Percentiles rank a stretch among this genome's conserved stretches.
These are phyloP conservation scores for Forsythia viridissima DNA, from an alignment of 257 asterid species.

Conservation along the genomic window DNA sequence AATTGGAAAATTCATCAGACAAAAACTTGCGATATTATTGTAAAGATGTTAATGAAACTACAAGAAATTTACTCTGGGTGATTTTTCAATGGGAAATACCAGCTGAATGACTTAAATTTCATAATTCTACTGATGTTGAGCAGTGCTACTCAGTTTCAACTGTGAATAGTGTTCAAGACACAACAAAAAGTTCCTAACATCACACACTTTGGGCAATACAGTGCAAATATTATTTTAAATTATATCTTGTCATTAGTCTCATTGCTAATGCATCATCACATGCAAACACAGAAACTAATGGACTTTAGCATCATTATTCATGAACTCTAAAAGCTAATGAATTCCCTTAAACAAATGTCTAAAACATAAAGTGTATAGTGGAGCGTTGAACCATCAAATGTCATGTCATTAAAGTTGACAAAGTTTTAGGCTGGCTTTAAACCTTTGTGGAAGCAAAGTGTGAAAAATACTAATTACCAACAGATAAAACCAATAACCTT, in stretches of 20 bases:
- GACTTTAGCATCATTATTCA: background rate
- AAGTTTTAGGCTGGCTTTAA: background rate
- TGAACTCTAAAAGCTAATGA: background rate
- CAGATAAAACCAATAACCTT: constrained; percentile 11
- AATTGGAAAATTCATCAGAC: constrained; percentile 2
- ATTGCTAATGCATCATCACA: background rate
- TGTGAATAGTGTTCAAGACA: background rate
- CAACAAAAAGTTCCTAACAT: background rate
- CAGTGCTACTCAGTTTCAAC: background rate
- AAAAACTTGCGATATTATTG: background rate
- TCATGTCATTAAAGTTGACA: background rate
- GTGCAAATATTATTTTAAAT: background rate
- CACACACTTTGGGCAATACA: background rate
- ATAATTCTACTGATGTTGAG: background rate
- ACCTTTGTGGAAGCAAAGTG: background rate
- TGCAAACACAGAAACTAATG: background rate
- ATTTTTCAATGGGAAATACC: background rate
- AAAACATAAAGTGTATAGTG: background rate
- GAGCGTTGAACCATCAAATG: background rate
- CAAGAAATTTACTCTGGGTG: background rate
- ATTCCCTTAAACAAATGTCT: background rate
- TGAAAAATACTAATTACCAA: constrained; percentile 12
- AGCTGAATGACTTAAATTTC: background rate
- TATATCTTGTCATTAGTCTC: background rate
- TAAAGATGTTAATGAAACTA: constrained; percentile 15